phyloP scores from a whole-genome alignment of 805 yeast species.

The Kuraishia ogatae region DNA sequence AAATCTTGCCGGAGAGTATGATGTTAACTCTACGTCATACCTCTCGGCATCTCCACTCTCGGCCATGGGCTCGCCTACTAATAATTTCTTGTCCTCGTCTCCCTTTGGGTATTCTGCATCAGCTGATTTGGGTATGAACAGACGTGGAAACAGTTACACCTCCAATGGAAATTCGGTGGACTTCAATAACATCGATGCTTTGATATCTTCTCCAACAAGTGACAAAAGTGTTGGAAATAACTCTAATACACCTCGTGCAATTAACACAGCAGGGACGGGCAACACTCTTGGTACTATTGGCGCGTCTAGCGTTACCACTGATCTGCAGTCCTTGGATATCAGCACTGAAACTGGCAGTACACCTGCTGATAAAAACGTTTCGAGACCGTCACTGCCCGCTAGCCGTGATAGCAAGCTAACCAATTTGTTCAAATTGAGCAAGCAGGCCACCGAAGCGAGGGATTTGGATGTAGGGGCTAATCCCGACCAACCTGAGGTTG shows the following conservation, averaged over 20 bases:
- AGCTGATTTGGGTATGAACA: neutral
- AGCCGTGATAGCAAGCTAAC: neutral
- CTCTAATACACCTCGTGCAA: neutral
- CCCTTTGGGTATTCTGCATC: neutral
- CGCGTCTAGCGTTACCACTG: neutral
- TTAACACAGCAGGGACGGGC: neutral
- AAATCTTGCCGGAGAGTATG: slow-evolving; percentile 16
- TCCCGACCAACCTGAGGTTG: neutral
- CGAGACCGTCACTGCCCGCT: neutral
- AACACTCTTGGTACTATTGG: neutral
- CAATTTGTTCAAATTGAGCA: neutral
- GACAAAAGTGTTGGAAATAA: neutral
- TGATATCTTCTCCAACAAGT: neutral
- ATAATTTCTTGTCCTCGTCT: neutral
- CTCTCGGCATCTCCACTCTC: slow-evolving; percentile 31
- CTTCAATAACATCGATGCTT: slow-evolving; percentile 2
- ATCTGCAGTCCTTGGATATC: neutral
- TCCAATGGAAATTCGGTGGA: slow-evolving; percentile 16
- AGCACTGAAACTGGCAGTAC: neutral
- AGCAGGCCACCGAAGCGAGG: slow-evolving; percentile 1
- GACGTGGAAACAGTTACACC: slow-evolving; percentile 5
- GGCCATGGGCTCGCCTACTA: slow-evolving; percentile 13
- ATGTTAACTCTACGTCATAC: slow-evolving; percentile 27
- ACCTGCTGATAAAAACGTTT: neutral
- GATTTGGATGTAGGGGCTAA: neutral